Evolutionary conservation across 2,329 filamentous ascomycete genomes (phyloP).

Genomic region (Pseudogymnoascus verrucosus): DNA sequence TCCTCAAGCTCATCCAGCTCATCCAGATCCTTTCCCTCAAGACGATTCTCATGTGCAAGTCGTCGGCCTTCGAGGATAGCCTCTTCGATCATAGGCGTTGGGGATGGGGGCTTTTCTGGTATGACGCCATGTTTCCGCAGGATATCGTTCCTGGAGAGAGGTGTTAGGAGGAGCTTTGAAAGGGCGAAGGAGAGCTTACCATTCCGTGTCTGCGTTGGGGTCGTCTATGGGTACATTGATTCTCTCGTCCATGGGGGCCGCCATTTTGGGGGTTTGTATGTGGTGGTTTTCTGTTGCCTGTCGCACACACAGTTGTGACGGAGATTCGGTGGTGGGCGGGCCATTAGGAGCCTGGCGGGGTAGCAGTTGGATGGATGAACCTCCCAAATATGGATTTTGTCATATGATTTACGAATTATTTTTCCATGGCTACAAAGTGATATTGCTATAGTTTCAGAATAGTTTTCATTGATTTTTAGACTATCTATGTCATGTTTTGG

Average conservation of each 20-base stretch:
- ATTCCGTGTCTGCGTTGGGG: constrained; percentile 96
- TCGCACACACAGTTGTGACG: not conserved
- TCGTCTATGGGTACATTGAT: constrained; percentile 83
- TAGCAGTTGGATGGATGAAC: not conserved
- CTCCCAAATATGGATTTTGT: not conserved
- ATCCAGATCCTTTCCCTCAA: constrained; percentile 91
- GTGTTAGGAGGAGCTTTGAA: not conserved
- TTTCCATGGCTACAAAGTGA: not conserved
- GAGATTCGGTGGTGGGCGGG: not conserved
- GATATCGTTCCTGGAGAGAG: constrained; percentile 83
- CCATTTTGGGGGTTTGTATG: constrained; percentile 37
- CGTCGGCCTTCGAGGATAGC: constrained; percentile 76
- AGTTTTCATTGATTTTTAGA: not conserved
- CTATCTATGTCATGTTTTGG: not conserved
- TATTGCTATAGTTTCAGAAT: not conserved
- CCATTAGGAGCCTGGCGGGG: constrained; percentile 1
- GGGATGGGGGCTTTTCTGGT: constrained; percentile 93
- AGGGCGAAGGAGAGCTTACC: constrained; percentile 42
- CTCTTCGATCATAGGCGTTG: constrained; percentile 93
- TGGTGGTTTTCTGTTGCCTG: constrained; percentile 4
- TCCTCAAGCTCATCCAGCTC: constrained; percentile 92
- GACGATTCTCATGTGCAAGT: constrained; percentile 80
- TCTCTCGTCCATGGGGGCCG: constrained; percentile 49
- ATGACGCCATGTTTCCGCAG: constrained; percentile 94
- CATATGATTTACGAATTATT: not conserved